Evolutionary conservation across 371 early-diverging fungal genomes (phyloP), one percentile per base, ranked within the genome.

Genomic region (Encephalitozoon cuniculi): DNA sequence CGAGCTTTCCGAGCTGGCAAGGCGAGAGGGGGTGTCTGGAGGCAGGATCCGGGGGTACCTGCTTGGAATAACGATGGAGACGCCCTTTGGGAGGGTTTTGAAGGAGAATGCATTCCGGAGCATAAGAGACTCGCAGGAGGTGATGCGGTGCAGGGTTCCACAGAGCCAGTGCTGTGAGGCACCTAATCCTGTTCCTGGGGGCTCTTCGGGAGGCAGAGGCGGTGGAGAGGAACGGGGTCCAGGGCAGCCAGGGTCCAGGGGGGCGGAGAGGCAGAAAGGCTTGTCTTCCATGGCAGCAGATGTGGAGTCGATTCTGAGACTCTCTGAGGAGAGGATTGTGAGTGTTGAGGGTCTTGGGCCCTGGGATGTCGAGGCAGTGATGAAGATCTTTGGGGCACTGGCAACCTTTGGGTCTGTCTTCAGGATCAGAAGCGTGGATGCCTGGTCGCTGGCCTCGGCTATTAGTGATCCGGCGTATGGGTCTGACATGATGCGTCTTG

Each of bases 71-170:
- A 79, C 79, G 11, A 53, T 64, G 53, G 79, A 79, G n/a, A 75
- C 79, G 2, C 76, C 79, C 5, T 66, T 79, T 52, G 79, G 79
- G 1, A 3, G 79, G 25, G 78, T 79, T 21, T 39, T 79, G 15
- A 46, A 64, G 55, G 66, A 74, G 25, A 75, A 64, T 63, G 78
- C 66, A 39, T 64, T 79, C 67, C 55, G 69, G 28, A 75, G 75
- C 37, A 44, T 79, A 39, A 54, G 15, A 68, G 79, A 39, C 49
- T 46, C 49, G 2, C 0, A 4, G 18, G 49, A 18, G 21, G 49
- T 46, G 49, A 18, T 46, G 49, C 15, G 7, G 7, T 46, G 49
- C 21, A 46, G 21, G 49, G 49, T 46, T 2, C 49, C 49, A 6
- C 49, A 46, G 15, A 46, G 15, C 21, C 49, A 46, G 18, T 46